phyloP scores from a whole-genome alignment of 208 protist genomes.

The Leishmania amazonensis region DNA sequence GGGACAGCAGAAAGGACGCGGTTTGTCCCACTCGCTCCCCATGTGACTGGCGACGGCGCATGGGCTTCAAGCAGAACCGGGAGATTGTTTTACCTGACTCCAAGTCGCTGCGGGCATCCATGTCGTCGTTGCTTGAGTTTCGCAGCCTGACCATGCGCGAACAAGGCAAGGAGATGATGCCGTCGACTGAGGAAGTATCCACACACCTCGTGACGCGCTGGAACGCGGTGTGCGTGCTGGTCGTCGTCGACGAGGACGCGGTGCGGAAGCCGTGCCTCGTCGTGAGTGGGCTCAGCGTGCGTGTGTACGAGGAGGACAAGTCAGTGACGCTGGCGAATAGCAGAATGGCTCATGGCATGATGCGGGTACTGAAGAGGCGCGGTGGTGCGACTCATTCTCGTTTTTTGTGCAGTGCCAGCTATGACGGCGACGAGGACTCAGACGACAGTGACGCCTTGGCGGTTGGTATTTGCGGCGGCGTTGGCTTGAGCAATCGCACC shows the following conservation, averaged over 20 bases:
- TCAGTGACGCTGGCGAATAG: constrained; percentile 8
- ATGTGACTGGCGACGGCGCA: constrained; percentile 3
- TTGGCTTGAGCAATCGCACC: background rate
- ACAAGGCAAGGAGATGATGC: constrained; percentile 28
- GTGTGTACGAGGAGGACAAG: constrained; percentile 25
- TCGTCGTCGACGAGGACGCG: constrained; percentile 34
- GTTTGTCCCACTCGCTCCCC: background rate
- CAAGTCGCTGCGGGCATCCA: constrained; percentile 17
- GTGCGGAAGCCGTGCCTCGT: constrained; percentile 25
- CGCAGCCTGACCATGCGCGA: constrained; percentile 37
- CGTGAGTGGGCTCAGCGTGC: constrained; percentile 28
- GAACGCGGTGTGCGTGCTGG: constrained; percentile 20
- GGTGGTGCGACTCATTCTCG: background rate
- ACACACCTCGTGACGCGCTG: constrained; percentile 17
- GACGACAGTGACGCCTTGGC: background rate
- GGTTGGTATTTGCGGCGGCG: background rate
- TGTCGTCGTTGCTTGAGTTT: constrained; percentile 17
- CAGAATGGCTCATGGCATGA: constrained; percentile 4
- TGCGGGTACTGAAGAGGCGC: background rate
- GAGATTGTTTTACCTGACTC: constrained; percentile 26
- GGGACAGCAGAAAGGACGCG: background rate
- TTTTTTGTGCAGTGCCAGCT: background rate
- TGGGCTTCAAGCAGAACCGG: constrained; percentile 28
- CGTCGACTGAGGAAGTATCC: constrained; percentile 14
- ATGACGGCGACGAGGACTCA: background rate